Evolutionary conservation across 371 early-diverging fungal species (phyloP), one percentile per base, ranked within the genome.

Genomic region (Mortierella sp.): DNA sequence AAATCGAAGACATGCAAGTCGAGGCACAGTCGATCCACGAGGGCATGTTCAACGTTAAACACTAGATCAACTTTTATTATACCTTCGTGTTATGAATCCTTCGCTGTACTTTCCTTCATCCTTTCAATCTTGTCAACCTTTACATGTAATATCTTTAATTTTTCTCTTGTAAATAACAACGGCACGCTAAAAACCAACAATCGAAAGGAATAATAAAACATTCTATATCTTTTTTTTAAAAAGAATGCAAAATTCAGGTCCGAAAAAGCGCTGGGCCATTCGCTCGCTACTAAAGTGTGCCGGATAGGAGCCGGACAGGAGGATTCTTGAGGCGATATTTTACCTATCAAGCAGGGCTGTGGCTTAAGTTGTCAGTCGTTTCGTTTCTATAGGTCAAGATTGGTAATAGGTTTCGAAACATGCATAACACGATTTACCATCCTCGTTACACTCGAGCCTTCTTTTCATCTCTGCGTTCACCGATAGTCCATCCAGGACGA

Each of bases 381-480:
- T 22, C 24, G 7, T n/a, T 59, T 59, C 60, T 59, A 59, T 38
- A 40, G 5, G 1, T 38, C 21, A 59, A 38, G 11, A 16, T 19
- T 38, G 16, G 21, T 16, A 59, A 36, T 32, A 4, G 50, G 38
- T 41, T 69, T 69, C 24, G 69, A 69, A 21, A 91, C 15, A 82
- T 89, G 63, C 85, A 91, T n/a, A 84, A 86, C 65, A 82, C 88
- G n/a, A 50, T 62, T 88, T 57, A 73, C 88, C 64, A 69, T 89
- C 55, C 33, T 47, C 3, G 11, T 21, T 53, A 16, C 77, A 77
- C 13, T 69, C 73, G 8, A 72, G 43, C 32, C 67, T 58, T 32
- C 72, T 52, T 21, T 57, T 47, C 60, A 68, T 63, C 61, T 38
- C 52, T 1, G 77, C 73, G 24, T 69, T 77, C 24, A 40, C 53